A percentile compares a stretch with the other conserved stretches of the same genome.
These are phyloP conservation scores for Symbiotaphrina buchneri DNA, from an alignment of 495 filamentous ascomycete genomes.

Conservation along the genomic window DNA sequence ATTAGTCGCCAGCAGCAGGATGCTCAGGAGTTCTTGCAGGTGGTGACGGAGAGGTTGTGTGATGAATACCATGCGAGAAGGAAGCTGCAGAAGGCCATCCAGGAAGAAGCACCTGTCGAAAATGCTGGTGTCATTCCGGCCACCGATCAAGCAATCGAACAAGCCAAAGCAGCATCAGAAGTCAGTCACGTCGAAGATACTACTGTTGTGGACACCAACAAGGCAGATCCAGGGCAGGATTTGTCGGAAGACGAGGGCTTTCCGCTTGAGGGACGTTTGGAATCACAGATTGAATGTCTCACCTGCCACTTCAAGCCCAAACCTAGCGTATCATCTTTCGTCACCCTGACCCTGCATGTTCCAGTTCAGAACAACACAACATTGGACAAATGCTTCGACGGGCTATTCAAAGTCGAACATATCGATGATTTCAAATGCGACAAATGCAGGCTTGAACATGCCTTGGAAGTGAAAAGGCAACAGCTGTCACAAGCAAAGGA, in stretches of 20 bases:
- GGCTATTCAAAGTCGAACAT: slow-evolving; percentile 79
- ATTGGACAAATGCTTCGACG: slow-evolving; percentile 65
- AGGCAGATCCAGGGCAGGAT: too few species aligned
- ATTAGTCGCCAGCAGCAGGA: slow-evolving; percentile 93
- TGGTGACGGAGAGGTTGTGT: slow-evolving; percentile 73
- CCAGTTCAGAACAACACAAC: slow-evolving; percentile 50
- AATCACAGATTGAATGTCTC: slow-evolving; percentile 84
- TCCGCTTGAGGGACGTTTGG: slow-evolving; percentile 64
- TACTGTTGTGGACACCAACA: too few species aligned
- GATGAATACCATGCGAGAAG: slow-evolving; percentile 83
- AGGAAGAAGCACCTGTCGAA: too few species aligned
- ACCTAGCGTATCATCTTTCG: slow-evolving; percentile 62
- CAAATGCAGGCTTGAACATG: slow-evolving; percentile 69
- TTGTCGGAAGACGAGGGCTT: slow-evolving; percentile 73
- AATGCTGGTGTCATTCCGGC: too few species aligned
- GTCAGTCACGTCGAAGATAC: too few species aligned
- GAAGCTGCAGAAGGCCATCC: slow-evolving; percentile 22
- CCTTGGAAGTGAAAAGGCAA: slow-evolving; percentile 24
- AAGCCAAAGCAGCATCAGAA: too few species aligned
- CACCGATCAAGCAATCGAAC: too few species aligned
- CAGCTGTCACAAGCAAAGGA: slow-evolving; percentile 23
- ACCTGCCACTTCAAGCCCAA: slow-evolving; percentile 77
- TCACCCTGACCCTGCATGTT: slow-evolving; percentile 79
- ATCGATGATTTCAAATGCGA: slow-evolving; percentile 97
- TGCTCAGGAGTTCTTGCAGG: slow-evolving; percentile 93